phyloP scores from a whole-genome alignment of 805 yeast species.

The Wickerhamomyces strasburgensis region DNA sequence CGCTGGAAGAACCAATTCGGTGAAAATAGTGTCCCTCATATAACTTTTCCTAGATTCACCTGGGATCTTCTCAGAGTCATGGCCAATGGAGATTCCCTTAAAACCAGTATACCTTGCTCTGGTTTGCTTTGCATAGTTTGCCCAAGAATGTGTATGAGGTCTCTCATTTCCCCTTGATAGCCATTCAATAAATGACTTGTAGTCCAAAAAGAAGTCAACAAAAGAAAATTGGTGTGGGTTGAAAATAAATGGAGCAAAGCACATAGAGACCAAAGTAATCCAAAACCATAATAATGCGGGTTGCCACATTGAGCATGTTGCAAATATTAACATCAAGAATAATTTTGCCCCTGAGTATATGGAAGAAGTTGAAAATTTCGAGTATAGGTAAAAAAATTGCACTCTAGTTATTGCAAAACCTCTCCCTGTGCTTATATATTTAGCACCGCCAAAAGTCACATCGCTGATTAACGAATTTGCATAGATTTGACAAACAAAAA shows the following conservation, averaged over 20 bases:
- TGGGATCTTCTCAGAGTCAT: conserved; percentile 55
- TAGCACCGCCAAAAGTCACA: conserved; percentile 86
- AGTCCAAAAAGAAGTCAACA: conserved; percentile 66
- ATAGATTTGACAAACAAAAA: conserved; percentile 90
- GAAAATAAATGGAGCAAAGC: conserved; percentile 67
- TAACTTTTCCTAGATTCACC: conserved; percentile 67
- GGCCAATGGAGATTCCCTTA: conserved; percentile 67
- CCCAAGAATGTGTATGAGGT: conserved; percentile 74
- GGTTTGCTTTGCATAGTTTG: conserved; percentile 62
- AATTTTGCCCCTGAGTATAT: conserved; percentile 74
- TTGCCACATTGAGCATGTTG: conserved; percentile 78
- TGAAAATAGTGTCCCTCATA: conserved; percentile 67
- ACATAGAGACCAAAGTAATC: conserved; percentile 61
- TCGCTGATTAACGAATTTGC: conserved; percentile 73
- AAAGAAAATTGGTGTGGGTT: conserved; percentile 76
- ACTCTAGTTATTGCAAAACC: conserved; percentile 86
- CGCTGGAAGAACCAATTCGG: conserved; percentile 74
- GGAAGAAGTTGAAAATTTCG: conserved; percentile 71
- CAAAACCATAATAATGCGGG: conserved; percentile 70
- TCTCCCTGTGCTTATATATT: conserved; percentile 88
- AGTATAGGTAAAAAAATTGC: conserved; percentile 65
- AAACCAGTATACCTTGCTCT: conserved; percentile 91
- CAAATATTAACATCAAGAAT: conserved; percentile 66
- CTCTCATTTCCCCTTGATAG: conserved; percentile 70
- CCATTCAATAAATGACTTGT: conserved; percentile 65